These are phyloP conservation scores for Cylindrotheca closterium DNA, from an alignment of 108 stramenopile genomes.

Conservation along the genomic window DNA sequence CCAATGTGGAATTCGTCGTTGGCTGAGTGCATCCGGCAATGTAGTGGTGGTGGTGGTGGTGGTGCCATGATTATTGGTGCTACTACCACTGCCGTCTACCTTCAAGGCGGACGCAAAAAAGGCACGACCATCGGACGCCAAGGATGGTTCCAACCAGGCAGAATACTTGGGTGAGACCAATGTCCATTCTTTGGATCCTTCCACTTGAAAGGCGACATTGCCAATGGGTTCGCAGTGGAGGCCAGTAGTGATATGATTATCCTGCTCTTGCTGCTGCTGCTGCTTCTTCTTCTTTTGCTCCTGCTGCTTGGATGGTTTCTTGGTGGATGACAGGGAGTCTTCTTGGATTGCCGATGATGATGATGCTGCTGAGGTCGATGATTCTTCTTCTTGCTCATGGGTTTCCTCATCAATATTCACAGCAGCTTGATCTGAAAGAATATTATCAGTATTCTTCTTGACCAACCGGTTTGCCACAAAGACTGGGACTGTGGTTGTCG, in stretches of 20 bases:
- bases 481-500: constrained; percentile 64
- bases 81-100: constrained; percentile 4
- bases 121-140: constrained; percentile 73
- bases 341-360: background rate
- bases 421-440: background rate
- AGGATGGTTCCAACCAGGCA: constrained; percentile 46
- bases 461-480: constrained; percentile 51
- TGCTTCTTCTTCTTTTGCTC: too few relatives aligned
- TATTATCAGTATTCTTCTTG: background rate
- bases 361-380: background rate
- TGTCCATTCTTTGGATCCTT: constrained; percentile 69
- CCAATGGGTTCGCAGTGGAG: constrained; percentile 87
- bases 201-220: constrained; percentile 77
- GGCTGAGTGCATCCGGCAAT: constrained; percentile 1
- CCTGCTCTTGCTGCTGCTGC: too few relatives aligned
- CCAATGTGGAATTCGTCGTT: constrained; percentile 4
- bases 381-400: background rate
- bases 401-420: background rate
- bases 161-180: constrained; percentile 62
- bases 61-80: too few relatives aligned
- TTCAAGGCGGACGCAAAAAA: constrained; percentile 51
- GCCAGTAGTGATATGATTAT: constrained; percentile 56
- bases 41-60: too few relatives aligned
- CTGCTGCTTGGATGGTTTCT: background rate
- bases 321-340: constrained; percentile 3